Evolutionary conservation across 495 filamentous ascomycete species (phyloP), one percentile per base, ranked within the genome.

Genomic region (Bryoglossum gracile): DNA sequence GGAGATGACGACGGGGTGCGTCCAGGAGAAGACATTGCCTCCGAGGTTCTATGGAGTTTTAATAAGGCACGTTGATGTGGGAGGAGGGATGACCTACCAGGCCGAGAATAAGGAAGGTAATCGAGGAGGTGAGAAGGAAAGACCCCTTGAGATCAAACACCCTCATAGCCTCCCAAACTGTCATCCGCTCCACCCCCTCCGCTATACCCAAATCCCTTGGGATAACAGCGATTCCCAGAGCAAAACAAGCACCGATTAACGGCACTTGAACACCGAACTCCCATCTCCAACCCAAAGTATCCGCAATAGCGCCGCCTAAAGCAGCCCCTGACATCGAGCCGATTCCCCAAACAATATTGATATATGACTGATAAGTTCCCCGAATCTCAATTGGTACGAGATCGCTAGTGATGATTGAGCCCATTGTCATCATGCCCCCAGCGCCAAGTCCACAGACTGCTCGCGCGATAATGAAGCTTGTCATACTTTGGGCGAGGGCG

Each of bases 361-460:
- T 72, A 48, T 85, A 81, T n/a, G 80, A 82, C 56, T 92, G 87
- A 51, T 83, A 92, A 8, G 74, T 68, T 0, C 83, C 84, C 9
- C 86, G 80, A 41, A 66, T 66, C 68, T 88, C 81, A 46, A 92
- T 77, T 3, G 78, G 84, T 28, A 90, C 81, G 26, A 89, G 62
- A 65, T 90, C 86, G 57, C 80, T 84, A 8, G 80, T 76, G 4
- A 89, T 75, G 45, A 91, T 87, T 38, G 77, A 77, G 0, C 79
- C 81, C 70, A 89, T 76, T 5, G 82, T 76, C 59, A 86, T 74
- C 53, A 86, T 77, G 9, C 84, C 83, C 1, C 84, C 86, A 3
- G 83, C 86, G 9, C 83, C 86, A 6, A 89, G 62, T 13, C 86
- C 86, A 51, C 84, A 88, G 4, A 87, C 66, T 0, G 84, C 84